phyloP scores from a whole-genome alignment of 306 rosid species.

The Cicer yamashitae region DNA sequence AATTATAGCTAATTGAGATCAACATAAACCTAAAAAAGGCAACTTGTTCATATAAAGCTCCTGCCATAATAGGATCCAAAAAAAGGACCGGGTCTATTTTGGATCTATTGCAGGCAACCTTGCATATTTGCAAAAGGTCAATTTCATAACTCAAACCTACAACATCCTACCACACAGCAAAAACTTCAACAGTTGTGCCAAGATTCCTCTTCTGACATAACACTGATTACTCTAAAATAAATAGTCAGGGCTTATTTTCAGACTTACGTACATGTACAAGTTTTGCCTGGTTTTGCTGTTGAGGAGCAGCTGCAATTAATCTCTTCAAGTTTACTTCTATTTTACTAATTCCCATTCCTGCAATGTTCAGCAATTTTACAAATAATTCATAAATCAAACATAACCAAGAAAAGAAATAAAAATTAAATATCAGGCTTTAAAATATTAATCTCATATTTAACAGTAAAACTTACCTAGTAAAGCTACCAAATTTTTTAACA shows the following conservation, averaged over 20 bases:
- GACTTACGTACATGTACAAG: slow-evolving; percentile 85
- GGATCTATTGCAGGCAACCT: neutral
- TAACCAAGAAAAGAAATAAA: slow-evolving; percentile 24
- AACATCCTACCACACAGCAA: neutral
- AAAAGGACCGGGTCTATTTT: neutral
- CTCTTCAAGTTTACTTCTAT: slow-evolving; percentile 87
- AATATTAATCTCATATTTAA: slow-evolving; percentile 8
- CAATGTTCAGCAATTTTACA: slow-evolving; percentile 15
- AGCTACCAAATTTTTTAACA: neutral
- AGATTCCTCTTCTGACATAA: slow-evolving; percentile 15
- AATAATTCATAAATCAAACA: slow-evolving; percentile 15
- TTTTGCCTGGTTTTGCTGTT: slow-evolving; percentile 82
- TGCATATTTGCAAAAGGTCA: slow-evolving; percentile 1
- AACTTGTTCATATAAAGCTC: neutral
- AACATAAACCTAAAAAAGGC: slow-evolving; percentile 20
- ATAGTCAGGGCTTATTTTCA: slow-evolving; percentile 15
- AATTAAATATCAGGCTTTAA: neutral
- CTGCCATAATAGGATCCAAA: neutral
- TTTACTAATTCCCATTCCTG: slow-evolving; percentile 81
- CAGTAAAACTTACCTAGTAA: neutral
- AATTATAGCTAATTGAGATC: neutral
- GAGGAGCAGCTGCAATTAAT: slow-evolving; percentile 86
- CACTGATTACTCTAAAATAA: slow-evolving; percentile 3
- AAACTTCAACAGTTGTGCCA: neutral
- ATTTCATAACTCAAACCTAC: neutral